A percentile compares a stretch with the other conserved stretches of the same genome.
Evolutionary conservation across 179 eudicot genomes (phyloP).

Genomic region (Heliamphora pulchella): DNA sequence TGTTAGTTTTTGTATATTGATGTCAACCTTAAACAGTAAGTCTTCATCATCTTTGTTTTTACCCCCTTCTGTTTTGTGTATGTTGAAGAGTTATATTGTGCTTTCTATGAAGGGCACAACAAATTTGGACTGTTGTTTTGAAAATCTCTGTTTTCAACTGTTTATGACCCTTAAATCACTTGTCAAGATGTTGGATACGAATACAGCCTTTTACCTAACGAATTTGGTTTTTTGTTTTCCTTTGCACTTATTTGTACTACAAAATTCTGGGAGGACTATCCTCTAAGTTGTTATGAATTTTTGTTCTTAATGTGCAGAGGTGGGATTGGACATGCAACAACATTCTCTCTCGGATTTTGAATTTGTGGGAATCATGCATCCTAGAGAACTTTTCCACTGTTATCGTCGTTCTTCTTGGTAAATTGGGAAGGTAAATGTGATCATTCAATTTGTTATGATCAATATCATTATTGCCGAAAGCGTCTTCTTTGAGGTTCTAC

Average conservation of each 20-base stretch:
- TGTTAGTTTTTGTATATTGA: no score
- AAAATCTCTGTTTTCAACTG: background rate
- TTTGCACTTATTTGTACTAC: background rate
- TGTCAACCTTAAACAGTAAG: no score
- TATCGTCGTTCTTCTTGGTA: constrained; percentile 49
- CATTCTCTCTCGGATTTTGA: constrained; percentile 37
- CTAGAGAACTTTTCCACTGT: constrained; percentile 28
- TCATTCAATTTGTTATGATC: background rate
- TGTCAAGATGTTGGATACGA: no score
- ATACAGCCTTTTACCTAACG: no score
- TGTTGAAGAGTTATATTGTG: background rate
- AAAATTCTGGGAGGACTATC: background rate
- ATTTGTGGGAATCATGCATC: constrained; percentile 35
- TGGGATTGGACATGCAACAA: constrained; percentile 64
- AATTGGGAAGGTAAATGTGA: constrained; percentile 62
- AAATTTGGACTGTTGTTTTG: background rate
- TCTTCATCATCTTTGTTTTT: no score
- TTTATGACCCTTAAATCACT: no score
- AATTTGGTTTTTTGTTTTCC: background rate
- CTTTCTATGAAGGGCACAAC: background rate
- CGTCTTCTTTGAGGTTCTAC: background rate
- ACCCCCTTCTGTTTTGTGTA: background rate
- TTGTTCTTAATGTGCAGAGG: constrained; percentile 36
- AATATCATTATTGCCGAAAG: background rate
- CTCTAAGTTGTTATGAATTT: constrained; percentile 5